Conservation (phyloP, 768 basidiomycete species). For the Suillus alpinus region DNA sequence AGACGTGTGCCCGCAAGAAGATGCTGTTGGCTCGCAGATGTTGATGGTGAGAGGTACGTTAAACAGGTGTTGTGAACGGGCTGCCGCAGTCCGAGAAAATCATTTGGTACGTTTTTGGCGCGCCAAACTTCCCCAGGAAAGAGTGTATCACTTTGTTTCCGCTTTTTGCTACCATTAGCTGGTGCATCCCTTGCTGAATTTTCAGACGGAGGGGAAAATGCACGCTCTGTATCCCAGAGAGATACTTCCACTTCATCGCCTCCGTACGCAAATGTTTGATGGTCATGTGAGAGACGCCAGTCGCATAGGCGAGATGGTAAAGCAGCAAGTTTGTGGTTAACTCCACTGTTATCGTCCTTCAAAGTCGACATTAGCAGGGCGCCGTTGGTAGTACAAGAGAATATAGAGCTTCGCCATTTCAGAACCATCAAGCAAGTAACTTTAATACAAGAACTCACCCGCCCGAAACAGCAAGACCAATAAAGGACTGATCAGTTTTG, state of each 20-base stretch:
- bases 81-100: constrained; percentile 69
- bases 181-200: constrained; percentile 13
- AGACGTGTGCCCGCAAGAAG: constrained; percentile 70
- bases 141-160: constrained; percentile 52
- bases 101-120: constrained; percentile 83
- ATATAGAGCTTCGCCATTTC: constrained; percentile 36
- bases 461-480: constrained; percentile 54
- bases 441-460: constrained; percentile 38
- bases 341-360: constrained; percentile 20
- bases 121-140: constrained; percentile 81
- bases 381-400: constrained; percentile 76
- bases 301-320: constrained; percentile 69
- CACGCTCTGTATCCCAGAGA: constrained; percentile 69
- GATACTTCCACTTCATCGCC: constrained; percentile 87
- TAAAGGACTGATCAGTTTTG: constrained; percentile 49
- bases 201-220: constrained; percentile 36
- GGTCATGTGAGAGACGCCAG: constrained; percentile 58
- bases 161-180: constrained; percentile 34
- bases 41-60: constrained; percentile 48
- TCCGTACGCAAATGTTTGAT: constrained; percentile 69
- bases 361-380: constrained; percentile 53
- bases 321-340: constrained; percentile 31
- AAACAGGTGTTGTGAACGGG: constrained; percentile 75
- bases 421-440: neutral
- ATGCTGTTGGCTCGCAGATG: constrained; percentile 38